Conservation (phyloP, 2,329 filamentous ascomycete species). For the Pseudocercospora eumusae region DNA sequence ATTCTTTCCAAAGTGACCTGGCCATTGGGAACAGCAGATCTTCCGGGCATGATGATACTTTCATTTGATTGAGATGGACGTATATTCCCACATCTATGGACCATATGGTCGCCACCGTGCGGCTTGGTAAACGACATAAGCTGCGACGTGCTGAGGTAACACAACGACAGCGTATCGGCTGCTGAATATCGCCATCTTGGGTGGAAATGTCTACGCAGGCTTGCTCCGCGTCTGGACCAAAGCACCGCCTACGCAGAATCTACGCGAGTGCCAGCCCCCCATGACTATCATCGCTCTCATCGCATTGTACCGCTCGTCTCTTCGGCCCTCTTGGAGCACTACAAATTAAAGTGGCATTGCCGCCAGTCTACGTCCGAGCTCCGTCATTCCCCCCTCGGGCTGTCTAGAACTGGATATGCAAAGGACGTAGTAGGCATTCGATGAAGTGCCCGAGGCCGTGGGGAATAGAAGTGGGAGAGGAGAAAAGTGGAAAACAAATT, state of each 20-base stretch:
- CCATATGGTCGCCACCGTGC: neutral
- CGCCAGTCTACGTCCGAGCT: neutral
- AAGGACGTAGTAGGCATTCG: neutral
- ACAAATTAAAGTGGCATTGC: neutral
- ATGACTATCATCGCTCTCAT: neutral
- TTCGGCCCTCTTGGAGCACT: neutral
- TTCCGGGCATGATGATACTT: constrained; percentile 1
- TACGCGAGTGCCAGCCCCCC: neutral
- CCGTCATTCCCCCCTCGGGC: neutral
- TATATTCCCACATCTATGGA: neutral
- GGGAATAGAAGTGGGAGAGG: neutral
- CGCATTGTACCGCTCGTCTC: neutral
- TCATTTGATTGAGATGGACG: constrained; percentile 6
- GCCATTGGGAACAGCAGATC: neutral
- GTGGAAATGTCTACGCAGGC: neutral
- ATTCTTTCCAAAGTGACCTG: neutral
- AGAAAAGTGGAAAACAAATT: neutral
- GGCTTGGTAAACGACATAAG: neutral
- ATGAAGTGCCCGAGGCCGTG: neutral
- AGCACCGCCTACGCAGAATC: neutral
- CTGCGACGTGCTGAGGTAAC: neutral
- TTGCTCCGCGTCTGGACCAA: neutral
- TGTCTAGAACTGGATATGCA: neutral
- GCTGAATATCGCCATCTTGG: neutral
- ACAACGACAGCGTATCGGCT: neutral